Base-by-base conservation (phyloP, 768 basidiomycete species). In the Termitomyces sp. region DNA sequence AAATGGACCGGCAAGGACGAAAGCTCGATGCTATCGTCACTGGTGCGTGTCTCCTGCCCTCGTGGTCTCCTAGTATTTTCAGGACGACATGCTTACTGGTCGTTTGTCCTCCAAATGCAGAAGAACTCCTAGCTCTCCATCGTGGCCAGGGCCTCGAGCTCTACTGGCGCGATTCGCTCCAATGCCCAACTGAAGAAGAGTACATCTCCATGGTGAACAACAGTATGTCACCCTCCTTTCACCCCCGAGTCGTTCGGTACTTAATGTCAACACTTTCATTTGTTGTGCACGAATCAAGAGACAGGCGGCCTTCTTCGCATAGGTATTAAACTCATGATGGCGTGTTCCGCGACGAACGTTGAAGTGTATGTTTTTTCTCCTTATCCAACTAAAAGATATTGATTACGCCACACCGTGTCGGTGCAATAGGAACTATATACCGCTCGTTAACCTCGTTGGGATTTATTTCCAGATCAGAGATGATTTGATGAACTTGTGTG, bases 291-390 rank as follows among this genome's bases (percentile, higher is more conserved):
- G 10, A 37, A 39, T 43, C 2, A 53, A 98, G 96, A 99, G 70
- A 98, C 96, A 0, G 96, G 96, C 0, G 94, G 96, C 3, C 78
- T 98, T 8, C 87, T 98, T 61, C 79, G 96, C n/a, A 84, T 98
- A 44, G 93, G 91, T 0, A 82, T 98, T 68, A 98, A 94, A 68
- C 80, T 98, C 27, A 94, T 99, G 92, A 96, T 96, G 93, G 93
- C 92, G 0, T 89, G 86, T 61, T 78, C 83, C 28, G 86, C 84
- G 0, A 81, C 72, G 25, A 87, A 86, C 60, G 59, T 71, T 25
- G 73, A 81, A 23, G 71, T 85, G 89, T 88, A 68, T 40, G 82
- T 63, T 12, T 30, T 34, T 23, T 17, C 1, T 32, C 9, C 11
- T 34, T 21, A 34, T 19, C 4, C 7, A 3, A 39, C 12, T 0